Base-by-base conservation (phyloP, 2,329 filamentous ascomycete species). In the Trematosphaeria pertusa region DNA sequence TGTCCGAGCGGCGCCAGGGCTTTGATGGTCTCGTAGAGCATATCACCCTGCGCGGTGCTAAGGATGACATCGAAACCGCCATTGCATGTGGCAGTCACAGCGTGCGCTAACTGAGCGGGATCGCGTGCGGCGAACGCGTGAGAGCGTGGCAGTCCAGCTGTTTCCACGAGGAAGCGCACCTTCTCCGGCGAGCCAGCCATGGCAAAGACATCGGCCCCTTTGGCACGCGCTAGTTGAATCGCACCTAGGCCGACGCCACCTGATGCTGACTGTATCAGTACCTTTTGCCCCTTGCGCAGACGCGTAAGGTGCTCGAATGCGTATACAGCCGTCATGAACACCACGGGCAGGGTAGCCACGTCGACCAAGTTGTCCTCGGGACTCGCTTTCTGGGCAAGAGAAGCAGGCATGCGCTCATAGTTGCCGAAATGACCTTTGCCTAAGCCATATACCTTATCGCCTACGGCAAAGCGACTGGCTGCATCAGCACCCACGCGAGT, bases 1-100 rank as follows among this genome's bases (percentile, higher is more conserved):
- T 67, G 53, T 73, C 75, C 81, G 9, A 41, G 58, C 5, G 50
- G 48, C 5, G 67, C 65, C 14, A 69, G 4, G 32, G 45, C 50
- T 12, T 54, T 39, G 54, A 53, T 61, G 10, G 44, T 50, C 32
- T 48, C 40, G 2, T 51, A 37, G 6, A 69, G 43, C 12, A 44
- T 17, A 3, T 64, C 55, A 8, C 64, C 65, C 11, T 46, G 33
- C 1, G 37, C 5, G 6, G 45, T 19, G 47, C 66, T 65, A 17
- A 71, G 36, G 12, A 69, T 52, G 8, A 70, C 60, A 43, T 71
- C 61, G 8, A 71, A 58, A n/a, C 67, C 65, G 12, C 42, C 22
- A 14, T 47, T 49, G 0, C 51, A 33, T 3, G 67, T 70, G 11
- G 46, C 38, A 9, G 18, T 4, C 34, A 38, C 15, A n/a, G n/a